These are phyloP conservation scores for Nicotiana sylvestris DNA, from an alignment of 257 asterid species.

Conservation along the genomic window DNA sequence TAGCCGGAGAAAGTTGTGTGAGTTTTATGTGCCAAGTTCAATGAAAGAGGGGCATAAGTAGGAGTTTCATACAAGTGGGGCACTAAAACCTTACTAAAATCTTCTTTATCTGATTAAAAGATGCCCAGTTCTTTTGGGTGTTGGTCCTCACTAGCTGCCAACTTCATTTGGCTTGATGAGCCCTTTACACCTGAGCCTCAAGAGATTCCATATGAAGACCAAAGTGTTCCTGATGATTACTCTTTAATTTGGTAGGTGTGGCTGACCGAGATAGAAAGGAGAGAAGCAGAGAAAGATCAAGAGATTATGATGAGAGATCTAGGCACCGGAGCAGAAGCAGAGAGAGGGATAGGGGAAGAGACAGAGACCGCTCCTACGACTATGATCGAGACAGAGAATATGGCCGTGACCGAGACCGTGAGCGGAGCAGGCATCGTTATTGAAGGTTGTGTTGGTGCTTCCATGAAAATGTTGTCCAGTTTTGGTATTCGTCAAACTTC, in stretches of 20 bases:
- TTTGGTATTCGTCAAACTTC: not conserved
- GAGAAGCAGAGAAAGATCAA: conserved; percentile 62
- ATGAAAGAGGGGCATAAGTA: not conserved
- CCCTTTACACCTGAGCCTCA: not conserved
- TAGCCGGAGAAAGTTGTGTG: not conserved
- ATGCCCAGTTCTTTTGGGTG: not conserved
- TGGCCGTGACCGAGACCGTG: conserved; percentile 60
- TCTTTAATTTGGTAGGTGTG: conserved; percentile 25
- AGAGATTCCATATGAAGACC: not conserved
- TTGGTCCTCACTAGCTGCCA: not conserved
- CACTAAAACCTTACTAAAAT: not conserved
- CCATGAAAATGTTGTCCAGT: not conserved
- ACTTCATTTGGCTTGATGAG: not conserved
- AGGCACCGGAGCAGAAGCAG: conserved; percentile 62
- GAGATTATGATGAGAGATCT: conserved; percentile 66
- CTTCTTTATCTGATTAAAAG: not conserved
- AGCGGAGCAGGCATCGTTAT: conserved; percentile 9
- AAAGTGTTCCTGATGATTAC: not conserved
- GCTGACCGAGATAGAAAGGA: conserved; percentile 64
- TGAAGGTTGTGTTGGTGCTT: not conserved
- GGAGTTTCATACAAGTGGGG: not conserved
- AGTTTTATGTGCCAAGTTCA: not conserved
- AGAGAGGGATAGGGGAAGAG: conserved; percentile 62
- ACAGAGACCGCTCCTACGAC: conserved; percentile 54
- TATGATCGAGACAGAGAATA: conserved; percentile 70